phyloP scores from a whole-genome alignment of 768 basidiomycete species.

The Podaxis pistillaris region DNA sequence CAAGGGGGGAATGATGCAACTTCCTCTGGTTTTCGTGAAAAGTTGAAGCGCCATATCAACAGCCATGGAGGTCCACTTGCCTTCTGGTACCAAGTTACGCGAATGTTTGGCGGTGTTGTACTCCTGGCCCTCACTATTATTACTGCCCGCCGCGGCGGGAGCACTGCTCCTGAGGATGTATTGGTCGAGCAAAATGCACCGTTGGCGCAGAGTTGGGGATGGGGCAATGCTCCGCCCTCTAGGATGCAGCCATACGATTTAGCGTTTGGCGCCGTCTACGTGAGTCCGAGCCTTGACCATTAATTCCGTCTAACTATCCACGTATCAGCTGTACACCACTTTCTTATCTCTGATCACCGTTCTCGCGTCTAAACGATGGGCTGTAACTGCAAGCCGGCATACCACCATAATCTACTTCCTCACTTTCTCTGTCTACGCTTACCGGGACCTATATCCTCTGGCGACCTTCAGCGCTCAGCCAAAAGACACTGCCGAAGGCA shows the following conservation, averaged over 20 bases:
- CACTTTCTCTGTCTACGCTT: slow-evolving; percentile 17
- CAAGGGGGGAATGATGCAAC: neutral
- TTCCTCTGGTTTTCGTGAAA: slow-evolving; percentile 30
- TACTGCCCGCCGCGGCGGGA: slow-evolving; percentile 31
- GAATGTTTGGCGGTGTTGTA: slow-evolving; percentile 42
- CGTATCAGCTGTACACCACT: neutral
- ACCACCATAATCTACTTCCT: slow-evolving; percentile 22
- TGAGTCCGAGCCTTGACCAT: slow-evolving; percentile 25
- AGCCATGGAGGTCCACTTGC: slow-evolving; percentile 45
- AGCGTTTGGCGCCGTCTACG: slow-evolving; percentile 18
- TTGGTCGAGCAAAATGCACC: slow-evolving; percentile 29
- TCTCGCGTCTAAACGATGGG: slow-evolving; percentile 36
- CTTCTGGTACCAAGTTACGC: slow-evolving; percentile 44
- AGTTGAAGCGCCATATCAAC: slow-evolving; percentile 35
- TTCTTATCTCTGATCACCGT: slow-evolving; percentile 41
- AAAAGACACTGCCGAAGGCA: slow-evolving; percentile 16
- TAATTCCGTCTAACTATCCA: slow-evolving; percentile 7
- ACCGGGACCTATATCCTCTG: slow-evolving; percentile 20
- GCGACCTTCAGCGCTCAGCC: slow-evolving; percentile 15
- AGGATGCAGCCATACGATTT: slow-evolving; percentile 28
- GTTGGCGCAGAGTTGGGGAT: slow-evolving; percentile 14
- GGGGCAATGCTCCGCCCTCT: slow-evolving; percentile 11
- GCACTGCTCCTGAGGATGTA: neutral
- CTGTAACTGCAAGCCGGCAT: slow-evolving; percentile 40
- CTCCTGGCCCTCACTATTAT: slow-evolving; percentile 52